These are phyloP conservation scores for Chaetoceros muelleri DNA, from an alignment of 108 stramenopile genomes.

Conservation along the genomic window DNA sequence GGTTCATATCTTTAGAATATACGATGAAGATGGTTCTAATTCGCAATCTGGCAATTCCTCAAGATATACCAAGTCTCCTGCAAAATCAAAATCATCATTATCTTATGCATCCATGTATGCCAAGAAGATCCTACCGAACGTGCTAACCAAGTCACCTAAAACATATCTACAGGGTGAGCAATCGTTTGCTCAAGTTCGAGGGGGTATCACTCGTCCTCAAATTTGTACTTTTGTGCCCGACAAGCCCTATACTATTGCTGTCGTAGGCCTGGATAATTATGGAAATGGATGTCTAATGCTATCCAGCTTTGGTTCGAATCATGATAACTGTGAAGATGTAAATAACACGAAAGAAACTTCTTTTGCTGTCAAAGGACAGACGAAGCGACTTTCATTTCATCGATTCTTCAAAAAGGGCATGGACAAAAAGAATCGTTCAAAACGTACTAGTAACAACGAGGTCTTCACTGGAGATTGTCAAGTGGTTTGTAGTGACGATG, in stretches of 20 bases:
- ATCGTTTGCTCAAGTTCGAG: conserved; percentile 65
- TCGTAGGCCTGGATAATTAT: conserved; percentile 73
- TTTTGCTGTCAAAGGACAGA: conserved; percentile 12
- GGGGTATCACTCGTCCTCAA: conserved; percentile 56
- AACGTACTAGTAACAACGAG: background rate
- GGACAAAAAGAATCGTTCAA: background rate
- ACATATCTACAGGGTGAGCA: conserved; percentile 35
- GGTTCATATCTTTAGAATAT: conserved; percentile 82
- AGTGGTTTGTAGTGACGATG: background rate
- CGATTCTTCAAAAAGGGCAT: conserved; percentile 34
- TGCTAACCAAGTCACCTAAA: conserved; percentile 19
- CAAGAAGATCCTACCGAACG: conserved; percentile 26
- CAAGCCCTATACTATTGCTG: conserved; percentile 51
- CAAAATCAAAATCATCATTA: conserved; percentile 6
- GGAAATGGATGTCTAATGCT: conserved; percentile 77
- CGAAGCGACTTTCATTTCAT: conserved; percentile 25
- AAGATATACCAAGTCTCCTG: conserved; percentile 4
- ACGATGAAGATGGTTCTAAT: conserved; percentile 5
- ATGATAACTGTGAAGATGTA: background rate
- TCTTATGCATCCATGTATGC: conserved; percentile 24
- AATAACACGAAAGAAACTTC: conserved; percentile 4
- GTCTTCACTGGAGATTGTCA: background rate
- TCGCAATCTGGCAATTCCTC: background rate
- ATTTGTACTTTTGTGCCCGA: conserved; percentile 77
- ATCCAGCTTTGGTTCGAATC: conserved; percentile 38